Evolutionary conservation across 2,329 filamentous ascomycete species (phyloP).

Genomic region (Alternaria triticina): DNA sequence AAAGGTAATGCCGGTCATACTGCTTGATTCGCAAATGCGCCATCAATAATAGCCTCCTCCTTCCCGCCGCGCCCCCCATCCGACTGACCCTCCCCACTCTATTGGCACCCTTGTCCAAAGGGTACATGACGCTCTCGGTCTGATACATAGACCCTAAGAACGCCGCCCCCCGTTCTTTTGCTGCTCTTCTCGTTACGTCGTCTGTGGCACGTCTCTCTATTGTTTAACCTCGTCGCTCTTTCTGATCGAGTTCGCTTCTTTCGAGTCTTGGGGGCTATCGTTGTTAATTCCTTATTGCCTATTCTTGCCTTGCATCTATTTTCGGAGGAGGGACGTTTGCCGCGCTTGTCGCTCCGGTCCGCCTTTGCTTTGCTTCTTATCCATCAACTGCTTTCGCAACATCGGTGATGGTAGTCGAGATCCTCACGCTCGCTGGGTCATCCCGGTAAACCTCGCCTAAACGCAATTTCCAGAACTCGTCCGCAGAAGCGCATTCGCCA

Average conservation of each 20-base stretch:
- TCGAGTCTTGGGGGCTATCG: slow-evolving; percentile 9
- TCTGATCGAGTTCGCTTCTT: slow-evolving; percentile 22
- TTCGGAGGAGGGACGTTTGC: slow-evolving; percentile 1
- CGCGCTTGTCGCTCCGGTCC: slow-evolving; percentile 1
- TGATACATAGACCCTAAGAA: slow-evolving; percentile 14
- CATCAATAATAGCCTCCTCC: slow-evolving; percentile 14
- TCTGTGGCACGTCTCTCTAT: slow-evolving; percentile 22
- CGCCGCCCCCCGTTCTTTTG: slow-evolving; percentile 6
- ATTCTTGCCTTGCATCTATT: slow-evolving; percentile 3
- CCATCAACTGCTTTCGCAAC: slow-evolving; percentile 4
- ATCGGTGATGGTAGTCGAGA: slow-evolving; percentile 25
- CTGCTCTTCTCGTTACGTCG: slow-evolving; percentile 2
- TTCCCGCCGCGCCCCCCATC: slow-evolving; percentile 5
- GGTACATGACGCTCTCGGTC: slow-evolving; percentile 7
- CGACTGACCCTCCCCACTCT: slow-evolving; percentile 9
- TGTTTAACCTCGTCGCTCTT: slow-evolving; percentile 35
- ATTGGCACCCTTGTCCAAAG: slow-evolving; percentile 4
- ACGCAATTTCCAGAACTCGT: slow-evolving; percentile 25
- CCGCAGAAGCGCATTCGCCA: slow-evolving; percentile 23
- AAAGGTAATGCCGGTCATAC: slow-evolving; percentile 9
- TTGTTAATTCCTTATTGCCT: slow-evolving; percentile 15
- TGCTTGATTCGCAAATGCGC: slow-evolving; percentile 17
- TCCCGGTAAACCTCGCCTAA: slow-evolving; percentile 33
- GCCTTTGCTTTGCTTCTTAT: not conserved
- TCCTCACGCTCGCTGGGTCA: slow-evolving; percentile 19